Base-by-base conservation (phyloP, 2,329 filamentous ascomycete species). In the Lomentospora prolificans region DNA sequence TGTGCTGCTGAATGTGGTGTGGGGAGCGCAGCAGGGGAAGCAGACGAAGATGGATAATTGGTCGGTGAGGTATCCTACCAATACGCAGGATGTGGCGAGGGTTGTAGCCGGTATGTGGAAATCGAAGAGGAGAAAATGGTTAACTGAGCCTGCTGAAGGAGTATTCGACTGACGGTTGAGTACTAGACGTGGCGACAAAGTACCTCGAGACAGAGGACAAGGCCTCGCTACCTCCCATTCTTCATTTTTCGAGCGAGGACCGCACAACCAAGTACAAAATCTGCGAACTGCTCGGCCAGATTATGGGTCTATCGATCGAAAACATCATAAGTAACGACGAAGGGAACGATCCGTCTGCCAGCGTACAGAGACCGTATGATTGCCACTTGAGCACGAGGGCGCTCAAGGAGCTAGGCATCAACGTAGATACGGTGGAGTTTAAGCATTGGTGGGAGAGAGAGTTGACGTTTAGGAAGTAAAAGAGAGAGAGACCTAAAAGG, bases 251-350 rank as follows among this genome's bases (percentile, higher is more conserved):
- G 3, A 90, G 89, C 50, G 89, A 96, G 69, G 88, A 95, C 62
- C 81, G 77, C 61, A 87, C 85, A 75, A 96, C 90, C 50, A 96
- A 96, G 73, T 95, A 91, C 68, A 84, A 92, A 68, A 95, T 96
- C 56, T 91, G 88, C 67, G 74, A 89, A 70, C 72, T 79, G 8
- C 85, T 96, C 65, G 86, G 83, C 3, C 83, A 90, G 58, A 89
- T 95, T 57, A 84, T 95, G 78, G 89, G 86, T 0, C 66, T 95
- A 56, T 78, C 86, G 9, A 75, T 86, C 19, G 80, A 82, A 50
- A 79, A 80, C 6, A 85, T 96, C 68, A 76, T 81, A 63, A 74
- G 86, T 8, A 86, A 89, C 63, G 79, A 82, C 24, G 77, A 87
- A 63, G 86, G 86, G 36, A 87, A 87, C 66, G 85, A 89, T 60